Base-by-base conservation (phyloP, 306 rosid genomes). In the Notholithocarpus densiflorus region DNA sequence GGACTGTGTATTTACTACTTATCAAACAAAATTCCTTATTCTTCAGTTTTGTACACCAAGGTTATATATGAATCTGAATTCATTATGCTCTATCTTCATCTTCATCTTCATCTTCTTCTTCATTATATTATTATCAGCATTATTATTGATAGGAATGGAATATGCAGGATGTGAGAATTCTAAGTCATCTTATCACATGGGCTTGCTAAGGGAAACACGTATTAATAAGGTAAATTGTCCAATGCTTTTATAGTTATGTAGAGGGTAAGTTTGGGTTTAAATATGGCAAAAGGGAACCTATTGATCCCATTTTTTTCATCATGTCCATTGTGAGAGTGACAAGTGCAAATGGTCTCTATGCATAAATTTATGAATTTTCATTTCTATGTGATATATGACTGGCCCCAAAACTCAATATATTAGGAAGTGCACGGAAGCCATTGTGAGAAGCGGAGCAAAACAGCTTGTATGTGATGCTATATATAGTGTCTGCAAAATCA, bases 131-230 rank as follows among this genome's bases (percentile, higher is more conserved):
- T 43, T 59, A 5, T 69, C 62, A 54, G 19, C 32, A 17, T 45
- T 32, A 34, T 40, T 43, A 68, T 34, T 73, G 34, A 84, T 75
- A 75, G 75, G 84, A 79, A 64, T 75, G 81, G 80, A 20, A 75
- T 69, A 56, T 24, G 88, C 71, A 62, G 81, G 86, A 45, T 48
- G 69, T 75, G 84, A 73, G 75, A 75, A 48, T 59, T 53, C 73
- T 79, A 75, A 55, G 79, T 72, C 77, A 37, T 65, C 48, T 71
- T 21, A 37, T 79, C 76, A 73, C 69, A 52, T 52, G 86, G 80
- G 69, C 65, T 84, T 84, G 84, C 77, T 60, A 75, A 82, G 80
- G 52, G 56, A 78, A 72, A 76, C 78, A 75, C 78, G 61, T 75
- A 17, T 34, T 23, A 72, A 85, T 23, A 72, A 85, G 86, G 86